A percentile compares a stretch with the other conserved stretches of the same genome.
Conservation (phyloP, 805 yeast genomes). For the Starmerella sp. region DNA sequence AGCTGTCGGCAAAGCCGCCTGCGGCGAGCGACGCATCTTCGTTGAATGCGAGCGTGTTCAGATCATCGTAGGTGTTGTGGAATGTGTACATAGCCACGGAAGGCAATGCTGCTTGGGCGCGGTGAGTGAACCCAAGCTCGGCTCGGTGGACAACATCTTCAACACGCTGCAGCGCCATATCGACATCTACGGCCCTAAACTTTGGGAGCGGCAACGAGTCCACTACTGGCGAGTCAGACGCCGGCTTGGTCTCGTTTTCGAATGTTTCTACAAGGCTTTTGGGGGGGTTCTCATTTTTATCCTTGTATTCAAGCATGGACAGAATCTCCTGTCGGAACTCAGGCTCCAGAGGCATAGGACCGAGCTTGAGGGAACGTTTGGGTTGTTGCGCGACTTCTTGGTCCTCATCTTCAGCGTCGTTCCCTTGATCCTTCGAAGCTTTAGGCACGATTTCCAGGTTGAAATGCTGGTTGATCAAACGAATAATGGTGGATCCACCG, state of each 20-base stretch:
- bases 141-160: constrained; percentile 74
- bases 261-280: constrained; percentile 48
- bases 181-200: constrained; percentile 67
- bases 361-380: constrained; percentile 48
- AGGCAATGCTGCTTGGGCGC: constrained; percentile 65
- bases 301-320: constrained; percentile 69
- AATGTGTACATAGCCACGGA: constrained; percentile 97
- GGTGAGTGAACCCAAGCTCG: constrained; percentile 37
- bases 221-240: constrained; percentile 47
- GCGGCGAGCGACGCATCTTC: constrained; percentile 80
- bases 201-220: constrained; percentile 79
- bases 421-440: constrained; percentile 11
- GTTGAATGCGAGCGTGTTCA: constrained; percentile 79
- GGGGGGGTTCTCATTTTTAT: constrained; percentile 32
- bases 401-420: constrained; percentile 15
- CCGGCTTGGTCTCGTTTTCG: constrained; percentile 37
- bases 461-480: constrained; percentile 76
- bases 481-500: constrained; percentile 79
- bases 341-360: constrained; percentile 74
- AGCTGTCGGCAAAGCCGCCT: constrained; percentile 89
- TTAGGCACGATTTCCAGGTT: constrained; percentile 28
- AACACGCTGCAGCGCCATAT: constrained; percentile 63
- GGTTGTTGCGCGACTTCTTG: constrained; percentile 13
- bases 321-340: constrained; percentile 77
- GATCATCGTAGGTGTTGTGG: constrained; percentile 82